Base-by-base conservation (phyloP, 2,329 filamentous ascomycete species). In the Juglanconis oblonga region DNA sequence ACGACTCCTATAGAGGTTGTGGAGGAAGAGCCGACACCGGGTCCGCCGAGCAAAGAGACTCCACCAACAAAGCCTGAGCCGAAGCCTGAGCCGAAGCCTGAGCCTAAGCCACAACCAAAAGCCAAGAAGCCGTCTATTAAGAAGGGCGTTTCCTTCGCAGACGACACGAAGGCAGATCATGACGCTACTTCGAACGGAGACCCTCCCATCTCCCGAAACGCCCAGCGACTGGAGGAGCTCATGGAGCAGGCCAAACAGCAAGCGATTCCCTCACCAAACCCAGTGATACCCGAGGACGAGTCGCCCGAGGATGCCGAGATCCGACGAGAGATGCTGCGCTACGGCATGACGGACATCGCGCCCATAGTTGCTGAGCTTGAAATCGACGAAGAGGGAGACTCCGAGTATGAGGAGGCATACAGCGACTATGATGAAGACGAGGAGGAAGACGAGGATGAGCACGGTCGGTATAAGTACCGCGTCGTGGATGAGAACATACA, bases 281-380 rank as follows among this genome's bases (percentile, higher is more conserved):
- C 77, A 35, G 76, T 92, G 11, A 82, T 90, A 13, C 89, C 92
- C 1, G 81, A 87, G 1, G 83, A 90, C 55, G 95, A 99, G 67
- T 85, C 88, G 0, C 79, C 84, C 11, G 92, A 96, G 65, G 94
- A 97, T 64, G 90, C 92, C 4, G 83, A 83, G 36, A 74, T 97
- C 31, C 87, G 95, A 5, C 85, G 88, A 59, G 88, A 97, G 69
- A 98, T 99, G 93, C 81, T 98, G 7, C 83, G 90, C 64, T 99
- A 98, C 70, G 88, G 91, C 63, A 81, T 97, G 74, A 88, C 89
- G 49, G 94, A 98, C 72, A 88, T 99, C 59, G 92, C 92, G 4
- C 87, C 91, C 42, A 90, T 99, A 3, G 95, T 99, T 14, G 95
- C 95, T 14, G 92, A 98, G 74, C 83, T 99, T 50, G 86, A 96